Base-by-base conservation (phyloP, 2,329 filamentous ascomycete genomes). In the Lasiodiplodia hormozganensis region DNA sequence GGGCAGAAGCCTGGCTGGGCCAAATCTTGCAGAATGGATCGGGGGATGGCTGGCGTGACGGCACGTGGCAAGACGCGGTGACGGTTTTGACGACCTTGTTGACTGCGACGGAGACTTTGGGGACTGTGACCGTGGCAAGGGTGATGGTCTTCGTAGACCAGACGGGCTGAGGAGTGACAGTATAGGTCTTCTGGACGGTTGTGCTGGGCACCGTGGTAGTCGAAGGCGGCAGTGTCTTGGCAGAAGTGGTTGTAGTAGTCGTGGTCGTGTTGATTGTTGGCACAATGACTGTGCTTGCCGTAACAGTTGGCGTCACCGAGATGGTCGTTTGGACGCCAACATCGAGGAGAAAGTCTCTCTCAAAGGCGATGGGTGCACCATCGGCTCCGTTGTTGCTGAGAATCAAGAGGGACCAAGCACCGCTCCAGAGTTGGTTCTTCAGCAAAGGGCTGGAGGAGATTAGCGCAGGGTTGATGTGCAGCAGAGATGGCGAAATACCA, bases 341-440 rank as follows among this genome's bases (percentile, higher is more conserved):
- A 23, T 71, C 74, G 3, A 82, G 73, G 12, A 65, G 72, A 70
- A 82, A 82, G 67, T 82, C 79, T 70, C 81, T 75, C 71, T 82
- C 72, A 71, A 77, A 81, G 21, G 76, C 80, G 40, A 82, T 78
- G 12, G 79, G 77, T 14, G 73, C 74, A 14, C 72, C 77, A 31
- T 74, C 70, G 52, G 76, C 77, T 62, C 80, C 80, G 67, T 81
- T 81, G 74, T 82, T 81, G 69, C 77, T 80, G 51, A 82, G 75
- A 67, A 82, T 74, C 28, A 82, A 60, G 34, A 82, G 69, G 16
- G 79, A 79, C 79, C 79, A 82, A 16, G 74, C 71, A 14, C 81
- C 81, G 49, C 72, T 72, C 40, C 66, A 73, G 38, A 82, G 74
- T 40, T 79, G 70, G 64, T 75, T 75, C 72, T 82, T 82, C 5